These are phyloP conservation scores for Euphorbia tirucalli DNA, from an alignment of 345 rosid genomes.

Conservation along the genomic window DNA sequence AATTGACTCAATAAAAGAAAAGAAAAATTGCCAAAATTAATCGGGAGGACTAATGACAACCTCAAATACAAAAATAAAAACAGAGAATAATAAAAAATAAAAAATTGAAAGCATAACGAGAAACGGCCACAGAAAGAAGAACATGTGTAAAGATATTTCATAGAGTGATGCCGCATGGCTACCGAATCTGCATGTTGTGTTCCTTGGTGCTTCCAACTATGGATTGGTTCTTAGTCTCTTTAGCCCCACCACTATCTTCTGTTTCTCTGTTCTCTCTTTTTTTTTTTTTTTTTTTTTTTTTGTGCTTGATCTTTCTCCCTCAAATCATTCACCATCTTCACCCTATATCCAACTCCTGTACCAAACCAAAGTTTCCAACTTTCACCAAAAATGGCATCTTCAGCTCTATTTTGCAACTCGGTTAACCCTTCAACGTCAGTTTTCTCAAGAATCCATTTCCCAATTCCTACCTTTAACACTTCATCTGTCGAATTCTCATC, in stretches of 20 bases:
- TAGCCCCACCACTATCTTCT: neutral
- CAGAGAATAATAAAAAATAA: no score
- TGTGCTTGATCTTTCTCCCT: no score
- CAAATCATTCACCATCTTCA: neutral
- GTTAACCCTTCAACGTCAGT: constrained; percentile 45
- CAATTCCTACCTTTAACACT: constrained; percentile 31
- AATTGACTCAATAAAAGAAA: no score
- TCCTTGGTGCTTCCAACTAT: constrained; percentile 12
- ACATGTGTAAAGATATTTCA: constrained; percentile 10
- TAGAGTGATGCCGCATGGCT: constrained; percentile 41
- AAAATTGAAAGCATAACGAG: neutral
- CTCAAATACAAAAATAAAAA: neutral
- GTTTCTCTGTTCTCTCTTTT: neutral
- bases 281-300: neutral
- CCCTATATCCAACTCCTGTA: neutral
- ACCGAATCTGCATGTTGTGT: constrained; percentile 23
- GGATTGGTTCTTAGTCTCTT: constrained; percentile 24
- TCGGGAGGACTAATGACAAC: neutral
- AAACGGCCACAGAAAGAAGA: constrained; percentile 10
- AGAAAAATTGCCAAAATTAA: no score
- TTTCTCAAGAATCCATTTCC: constrained; percentile 50
- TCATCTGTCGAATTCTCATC: constrained; percentile 43
- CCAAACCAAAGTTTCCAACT: neutral
- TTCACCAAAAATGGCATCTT: constrained; percentile 43
- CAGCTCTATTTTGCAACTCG: constrained; percentile 51